A percentile compares a stretch with the other conserved stretches of the same genome.
Conservation (phyloP, 768 basidiomycete genomes). For the Lactifluus pinguis region DNA sequence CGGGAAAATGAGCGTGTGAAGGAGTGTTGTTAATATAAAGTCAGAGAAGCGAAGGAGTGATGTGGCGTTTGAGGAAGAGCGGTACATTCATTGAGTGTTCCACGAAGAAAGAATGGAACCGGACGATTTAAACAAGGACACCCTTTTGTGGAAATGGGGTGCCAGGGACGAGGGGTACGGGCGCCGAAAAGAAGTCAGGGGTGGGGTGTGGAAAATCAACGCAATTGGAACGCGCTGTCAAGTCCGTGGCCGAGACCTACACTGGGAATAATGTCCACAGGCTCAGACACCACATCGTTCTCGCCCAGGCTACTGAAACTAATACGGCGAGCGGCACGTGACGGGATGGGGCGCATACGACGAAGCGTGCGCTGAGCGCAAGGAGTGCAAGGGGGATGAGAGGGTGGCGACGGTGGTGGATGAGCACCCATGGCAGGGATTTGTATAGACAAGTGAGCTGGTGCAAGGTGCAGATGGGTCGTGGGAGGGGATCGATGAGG, state of each 20-base stretch:
- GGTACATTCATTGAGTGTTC: neutral
- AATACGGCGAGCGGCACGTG: constrained; percentile 18
- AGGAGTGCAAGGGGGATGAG: constrained; percentile 60
- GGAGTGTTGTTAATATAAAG: constrained; percentile 2
- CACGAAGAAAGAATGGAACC: neutral
- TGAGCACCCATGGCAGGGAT: constrained; percentile 31
- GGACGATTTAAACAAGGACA: neutral
- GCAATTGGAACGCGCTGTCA: constrained; percentile 68
- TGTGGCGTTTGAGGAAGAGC: neutral
- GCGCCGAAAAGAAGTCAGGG: neutral
- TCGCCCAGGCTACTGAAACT: constrained; percentile 16
- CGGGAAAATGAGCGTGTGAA: constrained; percentile 14
- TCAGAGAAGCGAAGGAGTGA: constrained; percentile 9
- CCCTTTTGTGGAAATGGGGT: neutral
- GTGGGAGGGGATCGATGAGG: constrained; percentile 6
- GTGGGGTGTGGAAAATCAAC: constrained; percentile 25
- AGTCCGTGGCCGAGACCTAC: constrained; percentile 33
- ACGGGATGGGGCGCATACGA: constrained; percentile 17
- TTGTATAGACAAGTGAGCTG: constrained; percentile 21
- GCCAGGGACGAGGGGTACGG: neutral
- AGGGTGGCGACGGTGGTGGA: constrained; percentile 28
- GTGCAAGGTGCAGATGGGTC: neutral
- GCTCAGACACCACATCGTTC: constrained; percentile 10
- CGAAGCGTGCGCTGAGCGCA: constrained; percentile 31
- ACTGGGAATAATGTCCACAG: constrained; percentile 21